Conservation (phyloP, 805 yeast genomes). For the Candida nitratophila region DNA sequence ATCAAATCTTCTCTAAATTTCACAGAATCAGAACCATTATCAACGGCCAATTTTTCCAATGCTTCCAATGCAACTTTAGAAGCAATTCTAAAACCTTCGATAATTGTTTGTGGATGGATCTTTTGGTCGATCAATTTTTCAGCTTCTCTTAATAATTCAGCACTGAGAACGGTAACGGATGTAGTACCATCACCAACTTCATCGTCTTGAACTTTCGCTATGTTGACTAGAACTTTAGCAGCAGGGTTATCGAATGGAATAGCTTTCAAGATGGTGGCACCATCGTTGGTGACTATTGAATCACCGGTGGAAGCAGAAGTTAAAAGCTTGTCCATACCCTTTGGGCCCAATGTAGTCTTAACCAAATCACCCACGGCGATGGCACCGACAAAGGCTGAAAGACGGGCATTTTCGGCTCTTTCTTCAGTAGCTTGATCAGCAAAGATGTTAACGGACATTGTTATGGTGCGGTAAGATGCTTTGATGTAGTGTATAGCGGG, state of each 20-base stretch:
- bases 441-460: constrained; percentile 81
- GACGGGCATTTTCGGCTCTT: constrained; percentile 95
- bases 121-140: constrained; percentile 86
- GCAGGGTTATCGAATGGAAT: constrained; percentile 97
- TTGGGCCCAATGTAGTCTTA: constrained; percentile 91
- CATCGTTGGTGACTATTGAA: constrained; percentile 90
- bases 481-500: too few relatives aligned
- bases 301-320: constrained; percentile 79
- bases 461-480: too few relatives aligned
- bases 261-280: constrained; percentile 91
- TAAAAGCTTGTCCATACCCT: constrained; percentile 95
- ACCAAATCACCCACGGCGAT: constrained; percentile 98
- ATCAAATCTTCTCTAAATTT: constrained; percentile 69
- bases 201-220: constrained; percentile 94
- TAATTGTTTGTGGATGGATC: constrained; percentile 96
- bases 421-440: constrained; percentile 98
- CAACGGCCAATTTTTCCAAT: constrained; percentile 70
- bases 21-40: constrained; percentile 52
- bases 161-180: constrained; percentile 84
- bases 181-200: constrained; percentile 99
- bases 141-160: constrained; percentile 91
- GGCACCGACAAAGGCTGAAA: constrained; percentile 96
- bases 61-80: constrained; percentile 76
- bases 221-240: constrained; percentile 90
- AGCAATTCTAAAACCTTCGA: constrained; percentile 92